Conservation (phyloP, 179 eudicot genomes). For the Corrigiola litoralis region DNA sequence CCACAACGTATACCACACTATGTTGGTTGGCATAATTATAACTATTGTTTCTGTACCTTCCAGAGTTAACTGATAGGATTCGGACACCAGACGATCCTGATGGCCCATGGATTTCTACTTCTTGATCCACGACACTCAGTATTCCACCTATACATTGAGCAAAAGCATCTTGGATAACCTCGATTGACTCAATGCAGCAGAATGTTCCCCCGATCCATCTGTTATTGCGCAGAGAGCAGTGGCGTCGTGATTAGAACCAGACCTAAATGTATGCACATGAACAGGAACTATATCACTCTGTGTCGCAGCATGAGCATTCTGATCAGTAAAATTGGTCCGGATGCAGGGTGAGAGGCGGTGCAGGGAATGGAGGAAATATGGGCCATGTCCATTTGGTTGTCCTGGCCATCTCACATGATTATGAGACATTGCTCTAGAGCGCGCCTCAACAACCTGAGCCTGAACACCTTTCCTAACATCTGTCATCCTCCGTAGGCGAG, state of each 20-base stretch:
- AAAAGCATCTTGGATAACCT: slow-evolving; percentile 53
- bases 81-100: slow-evolving; percentile 30
- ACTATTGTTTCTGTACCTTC: slow-evolving; percentile 31
- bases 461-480: slow-evolving; percentile 26
- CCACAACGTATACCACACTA: slow-evolving; percentile 34
- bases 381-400: slow-evolving; percentile 23
- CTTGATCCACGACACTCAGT: slow-evolving; percentile 51
- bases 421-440: slow-evolving; percentile 47
- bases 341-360: slow-evolving; percentile 11
- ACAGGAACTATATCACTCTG: slow-evolving; percentile 1
- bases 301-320: background rate
- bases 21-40: slow-evolving; percentile 6
- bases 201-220: slow-evolving; percentile 62
- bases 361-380: background rate
- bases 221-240: slow-evolving; percentile 44
- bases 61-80: slow-evolving; percentile 36
- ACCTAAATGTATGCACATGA: slow-evolving; percentile 54
- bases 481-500: slow-evolving; percentile 36
- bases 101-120: slow-evolving; percentile 28
- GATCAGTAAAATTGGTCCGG: background rate
- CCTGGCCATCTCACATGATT: slow-evolving; percentile 55
- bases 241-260: slow-evolving; percentile 55
- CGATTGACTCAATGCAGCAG: slow-evolving; percentile 48
- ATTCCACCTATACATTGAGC: slow-evolving; percentile 67
- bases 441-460: slow-evolving; percentile 36